Percentiles rank a stretch among this genome's conserved stretches.
These are phyloP conservation scores for Quercus wislizeni DNA, from an alignment of 306 rosid genomes.

Conservation along the genomic window DNA sequence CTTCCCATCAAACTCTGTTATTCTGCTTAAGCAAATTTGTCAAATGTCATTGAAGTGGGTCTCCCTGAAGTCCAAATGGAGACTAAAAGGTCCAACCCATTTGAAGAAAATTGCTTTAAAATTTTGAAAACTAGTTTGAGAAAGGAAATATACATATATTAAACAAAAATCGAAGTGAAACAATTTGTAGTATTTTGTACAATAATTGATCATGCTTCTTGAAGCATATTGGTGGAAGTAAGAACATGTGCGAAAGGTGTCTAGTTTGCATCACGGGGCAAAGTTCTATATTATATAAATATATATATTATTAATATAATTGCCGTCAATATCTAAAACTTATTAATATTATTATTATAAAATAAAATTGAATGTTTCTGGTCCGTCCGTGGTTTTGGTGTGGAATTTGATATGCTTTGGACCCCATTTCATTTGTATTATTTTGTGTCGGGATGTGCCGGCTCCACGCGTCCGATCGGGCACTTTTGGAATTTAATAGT, in stretches of 20 bases:
- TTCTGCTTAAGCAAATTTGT: not conserved
- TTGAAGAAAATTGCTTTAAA: not conserved
- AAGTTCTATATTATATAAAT: not conserved
- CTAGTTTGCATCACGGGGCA: not conserved
- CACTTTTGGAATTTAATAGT: conserved; percentile 17
- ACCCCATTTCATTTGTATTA: not conserved
- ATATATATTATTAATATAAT: not conserved
- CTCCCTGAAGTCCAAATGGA: not conserved
- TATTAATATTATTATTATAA: not conserved
- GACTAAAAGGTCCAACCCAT: conserved; percentile 1
- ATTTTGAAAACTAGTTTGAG: not conserved
- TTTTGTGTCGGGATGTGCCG: not conserved
- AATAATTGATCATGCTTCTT: not conserved
- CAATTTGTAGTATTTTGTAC: not conserved
- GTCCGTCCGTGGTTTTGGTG: not conserved
- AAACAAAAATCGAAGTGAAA: not conserved
- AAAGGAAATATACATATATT: not conserved
- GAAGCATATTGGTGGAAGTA: not conserved
- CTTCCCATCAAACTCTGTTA: no score
- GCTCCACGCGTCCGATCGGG: not conserved
- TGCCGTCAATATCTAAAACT: not conserved
- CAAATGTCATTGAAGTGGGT: not conserved
- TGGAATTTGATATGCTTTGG: not conserved
- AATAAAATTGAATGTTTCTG: not conserved
- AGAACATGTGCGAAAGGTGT: conserved; percentile 1